These are phyloP conservation scores for Sextonia rubra DNA, from an alignment of 164 flowering plant genomes.

Conservation along the genomic window DNA sequence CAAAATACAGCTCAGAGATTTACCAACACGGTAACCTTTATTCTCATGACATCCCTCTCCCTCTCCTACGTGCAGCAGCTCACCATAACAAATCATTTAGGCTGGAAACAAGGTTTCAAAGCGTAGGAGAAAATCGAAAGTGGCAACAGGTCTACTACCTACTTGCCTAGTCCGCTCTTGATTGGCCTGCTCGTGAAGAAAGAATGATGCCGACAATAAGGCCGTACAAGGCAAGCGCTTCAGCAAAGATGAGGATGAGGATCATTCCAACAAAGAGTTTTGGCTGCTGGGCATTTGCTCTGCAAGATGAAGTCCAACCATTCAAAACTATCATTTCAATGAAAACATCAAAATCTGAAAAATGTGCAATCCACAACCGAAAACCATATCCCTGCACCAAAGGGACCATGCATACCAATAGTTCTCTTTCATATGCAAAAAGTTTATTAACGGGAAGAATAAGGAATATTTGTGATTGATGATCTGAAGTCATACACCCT, in stretches of 20 bases:
- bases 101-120: not conserved
- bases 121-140: conserved; percentile 3
- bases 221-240: conserved; percentile 77
- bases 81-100: not conserved
- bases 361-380: not conserved
- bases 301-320: conserved; percentile 22
- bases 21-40: not conserved
- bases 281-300: conserved; percentile 89
- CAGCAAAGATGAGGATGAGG: conserved; percentile 86
- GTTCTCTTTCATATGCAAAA: no score
- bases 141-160: not conserved
- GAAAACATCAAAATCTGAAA: not conserved
- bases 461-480: no score
- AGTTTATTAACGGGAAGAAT: no score
- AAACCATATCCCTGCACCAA: no score
- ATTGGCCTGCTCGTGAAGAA: conserved; percentile 84
- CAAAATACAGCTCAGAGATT: conserved; percentile 2
- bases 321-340: not conserved
- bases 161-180: conserved; percentile 62
- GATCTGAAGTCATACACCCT: no score
- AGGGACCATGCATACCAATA: no score
- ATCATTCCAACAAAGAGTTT: conserved; percentile 89
- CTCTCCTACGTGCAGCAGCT: conserved; percentile 8
- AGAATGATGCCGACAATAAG: conserved; percentile 88
- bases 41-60: not conserved